Evolutionary conservation across 176 grass and related monocot genomes (phyloP), one percentile per base, ranked within the genome.

Genomic region (Raddia guianensis): DNA sequence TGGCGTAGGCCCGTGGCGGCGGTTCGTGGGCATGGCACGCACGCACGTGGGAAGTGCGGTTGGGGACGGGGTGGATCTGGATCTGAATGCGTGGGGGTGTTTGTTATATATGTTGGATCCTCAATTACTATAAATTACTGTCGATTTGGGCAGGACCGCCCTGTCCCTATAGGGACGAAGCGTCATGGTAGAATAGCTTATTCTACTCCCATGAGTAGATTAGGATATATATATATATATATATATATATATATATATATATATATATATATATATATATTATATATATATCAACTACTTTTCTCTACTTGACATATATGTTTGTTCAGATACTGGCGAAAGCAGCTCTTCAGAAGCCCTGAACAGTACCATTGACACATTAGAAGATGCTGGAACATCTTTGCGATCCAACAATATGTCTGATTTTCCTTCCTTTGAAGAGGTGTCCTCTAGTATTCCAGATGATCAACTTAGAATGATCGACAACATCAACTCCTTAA

Each of bases 381-480:
- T 40, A 16, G 83, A 85, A 82, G 86, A 93, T 89, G 80, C 61
- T 68, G 82, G 75, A 64, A 75, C 74, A 27, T 91, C 88, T 79
- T 89, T 35, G 16, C 86, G 8, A 60, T 73, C 77, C 37, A 87
- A 82, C 33, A 78, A 79, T 74, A 75, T 64, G 11, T 79, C 76
- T 49, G 71, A 85, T 79, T 78, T 92, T 75, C 49, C 79, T 86
- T 85, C 59, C 13, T 67, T 84, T 33, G 88, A 87, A 87, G 89
- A 87, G 51, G 72, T 66, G 9, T 82, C 87, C 80, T 87, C 48
- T 73, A 85, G 78, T 68, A 81, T 97, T 78, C 94, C 94, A 53
- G 72, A 71, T 18, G 94, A 93, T 52, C 94, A 91, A 49, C 84
- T 93, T 82, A 93, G 88, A 97, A 93, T 91, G 88, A 85, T 97